Evolutionary conservation across 345 rosid species (phyloP), one percentile per base, ranked within the genome.

Genomic region (Bretschneidera sinensis): DNA sequence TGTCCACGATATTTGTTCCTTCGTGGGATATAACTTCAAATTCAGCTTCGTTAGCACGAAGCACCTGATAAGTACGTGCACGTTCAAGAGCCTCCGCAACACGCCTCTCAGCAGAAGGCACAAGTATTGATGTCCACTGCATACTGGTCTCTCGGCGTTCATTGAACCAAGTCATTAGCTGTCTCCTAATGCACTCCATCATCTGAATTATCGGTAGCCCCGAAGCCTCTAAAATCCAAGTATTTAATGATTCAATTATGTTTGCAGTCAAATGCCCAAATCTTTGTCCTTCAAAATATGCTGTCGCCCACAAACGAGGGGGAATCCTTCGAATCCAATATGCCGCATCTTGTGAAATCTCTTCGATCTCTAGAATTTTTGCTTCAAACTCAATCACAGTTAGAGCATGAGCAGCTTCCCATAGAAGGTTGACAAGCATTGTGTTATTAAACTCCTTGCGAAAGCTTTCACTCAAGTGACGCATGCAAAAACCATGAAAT

Each of bases 161-260:
- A 19, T 88, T 94, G 78, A 94, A 94, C 97, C 99, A 94, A 51
- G 92, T 88, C 97, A 94, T 94, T 16, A 94, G 83, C 75, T 94
- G 97, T 76, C 99, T 83, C 78, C 97, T 80, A 59, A 94, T 90
- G 73, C 96, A 90, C 70, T 90, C 97, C 96, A 90, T 88, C 99
- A 94, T 94, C 86, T 90, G 97, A 63, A 94, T 85, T 20, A 94
- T 86, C 0, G 99, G 99, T 76, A 88, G 99, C 21, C 99, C 97
- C 1, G 96, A 87, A 17, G 99, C 99, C 71, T 94, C 99, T 16
- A 79, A 68, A 49, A 94, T 94, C 99, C 96, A 94, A 20, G 85
- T 61, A 74, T 88, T 94, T 24, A 94, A 45, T 0, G 97, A 83
- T 77, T 94, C 97, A 4, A 88, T 72, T 35, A 90, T 88, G 65